A percentile compares a stretch with the other conserved stretches of the same genome.
Conservation (phyloP, 345 rosid species). For the Turritis glabra region DNA sequence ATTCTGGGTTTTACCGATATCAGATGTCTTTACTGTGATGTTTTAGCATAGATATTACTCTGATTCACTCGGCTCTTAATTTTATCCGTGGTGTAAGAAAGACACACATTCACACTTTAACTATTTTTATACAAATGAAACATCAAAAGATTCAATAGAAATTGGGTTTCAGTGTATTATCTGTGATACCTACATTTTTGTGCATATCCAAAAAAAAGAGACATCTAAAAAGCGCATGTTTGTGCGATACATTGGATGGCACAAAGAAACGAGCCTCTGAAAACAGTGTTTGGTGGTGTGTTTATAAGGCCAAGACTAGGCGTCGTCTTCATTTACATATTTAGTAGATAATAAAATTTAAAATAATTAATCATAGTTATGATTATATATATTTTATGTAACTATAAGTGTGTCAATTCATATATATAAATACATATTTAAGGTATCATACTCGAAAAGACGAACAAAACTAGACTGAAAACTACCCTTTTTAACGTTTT, state of each 20-base stretch:
- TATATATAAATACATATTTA: too few relatives aligned
- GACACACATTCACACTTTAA: constrained; percentile 17
- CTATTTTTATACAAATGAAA: constrained; percentile 31
- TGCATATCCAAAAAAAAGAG: background rate
- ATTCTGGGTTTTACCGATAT: constrained; percentile 7
- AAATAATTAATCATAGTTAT: too few relatives aligned
- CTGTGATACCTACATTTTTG: background rate
- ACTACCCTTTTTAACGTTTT: too few relatives aligned
- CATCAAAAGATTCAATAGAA: constrained; percentile 28
- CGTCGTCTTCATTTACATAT: too few relatives aligned
- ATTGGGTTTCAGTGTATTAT: background rate
- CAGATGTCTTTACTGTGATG: too few relatives aligned
- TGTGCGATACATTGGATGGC: background rate
- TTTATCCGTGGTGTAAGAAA: constrained; percentile 28
- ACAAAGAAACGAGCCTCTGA: background rate
- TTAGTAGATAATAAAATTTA: too few relatives aligned
- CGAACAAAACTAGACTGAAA: too few relatives aligned
- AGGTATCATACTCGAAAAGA: too few relatives aligned
- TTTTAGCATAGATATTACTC: constrained; percentile 25
- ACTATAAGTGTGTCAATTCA: too few relatives aligned
- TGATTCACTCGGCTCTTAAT: constrained; percentile 31
- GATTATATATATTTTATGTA: too few relatives aligned
- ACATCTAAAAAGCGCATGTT: background rate
- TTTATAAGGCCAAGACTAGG: too few relatives aligned
- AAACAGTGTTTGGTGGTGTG: too few relatives aligned